A percentile compares a stretch with the other conserved stretches of the same genome.
phyloP scores from a whole-genome alignment of 2,329 filamentous ascomycete species.

The Epicoccum nigrum region DNA sequence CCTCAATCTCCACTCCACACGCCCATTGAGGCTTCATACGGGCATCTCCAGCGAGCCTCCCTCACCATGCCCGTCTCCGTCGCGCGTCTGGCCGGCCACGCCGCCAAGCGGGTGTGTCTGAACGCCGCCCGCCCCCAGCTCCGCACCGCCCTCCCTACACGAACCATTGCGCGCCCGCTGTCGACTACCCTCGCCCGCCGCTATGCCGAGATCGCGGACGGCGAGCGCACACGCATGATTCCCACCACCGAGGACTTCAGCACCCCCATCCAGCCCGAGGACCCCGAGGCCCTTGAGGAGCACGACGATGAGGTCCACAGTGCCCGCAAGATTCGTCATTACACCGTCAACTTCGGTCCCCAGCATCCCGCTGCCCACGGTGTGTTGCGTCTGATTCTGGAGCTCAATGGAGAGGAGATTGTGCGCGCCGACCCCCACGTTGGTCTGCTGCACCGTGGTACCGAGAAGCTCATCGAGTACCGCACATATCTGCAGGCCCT shows the following conservation, averaged over 20 bases:
- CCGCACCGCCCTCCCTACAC: slow-evolving; percentile 46
- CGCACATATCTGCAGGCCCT: slow-evolving; percentile 98
- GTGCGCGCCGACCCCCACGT: slow-evolving; percentile 96
- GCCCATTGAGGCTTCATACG: slow-evolving; percentile 44
- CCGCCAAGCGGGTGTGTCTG: slow-evolving; percentile 71
- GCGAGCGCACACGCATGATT: slow-evolving; percentile 64
- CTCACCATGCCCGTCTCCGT: slow-evolving; percentile 71
- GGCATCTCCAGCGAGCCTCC: slow-evolving; percentile 36
- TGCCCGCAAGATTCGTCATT: slow-evolving; percentile 90
- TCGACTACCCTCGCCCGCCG: slow-evolving; percentile 68
- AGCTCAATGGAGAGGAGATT: slow-evolving; percentile 97
- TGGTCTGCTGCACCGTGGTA: slow-evolving; percentile 92
- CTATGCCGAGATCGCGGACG: slow-evolving; percentile 63
- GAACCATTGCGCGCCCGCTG: slow-evolving; percentile 64
- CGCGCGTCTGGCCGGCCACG: slow-evolving; percentile 73
- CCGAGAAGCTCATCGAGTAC: slow-evolving; percentile 99
- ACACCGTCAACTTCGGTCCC: slow-evolving; percentile 99
- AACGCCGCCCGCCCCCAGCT: slow-evolving; percentile 56
- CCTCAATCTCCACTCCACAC: slow-evolving; percentile 39
- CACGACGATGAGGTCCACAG: slow-evolving; percentile 54
- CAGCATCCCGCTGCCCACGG: slow-evolving; percentile 99
- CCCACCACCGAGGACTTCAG: slow-evolving; percentile 70
- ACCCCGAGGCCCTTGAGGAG: slow-evolving; percentile 51
- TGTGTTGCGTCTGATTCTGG: slow-evolving; percentile 94
- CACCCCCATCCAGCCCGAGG: slow-evolving; percentile 53